Percentiles rank a stretch among this genome's conserved stretches.
Evolutionary conservation across 2,329 filamentous ascomycete species (phyloP).

Genomic region (Cyphellophora attinorum): DNA sequence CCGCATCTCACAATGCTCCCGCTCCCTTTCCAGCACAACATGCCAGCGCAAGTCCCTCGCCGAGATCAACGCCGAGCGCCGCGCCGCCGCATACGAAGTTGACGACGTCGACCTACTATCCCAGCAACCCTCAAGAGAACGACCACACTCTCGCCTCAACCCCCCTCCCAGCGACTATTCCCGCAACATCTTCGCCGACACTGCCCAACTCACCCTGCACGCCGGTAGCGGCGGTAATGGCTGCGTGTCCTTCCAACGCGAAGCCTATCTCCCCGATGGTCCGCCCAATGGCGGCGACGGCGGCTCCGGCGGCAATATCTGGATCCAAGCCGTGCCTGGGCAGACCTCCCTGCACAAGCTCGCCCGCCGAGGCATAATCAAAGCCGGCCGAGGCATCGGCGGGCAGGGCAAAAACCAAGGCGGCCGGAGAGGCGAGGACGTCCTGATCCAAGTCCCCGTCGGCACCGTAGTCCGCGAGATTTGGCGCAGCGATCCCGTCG

Average conservation of each 20-base stretch:
- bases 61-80: slow-evolving; percentile 14
- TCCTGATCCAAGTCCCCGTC: slow-evolving; percentile 82
- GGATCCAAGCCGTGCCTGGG: slow-evolving; percentile 84
- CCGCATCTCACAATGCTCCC: slow-evolving; percentile 9
- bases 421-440: slow-evolving; percentile 74
- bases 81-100: slow-evolving; percentile 7
- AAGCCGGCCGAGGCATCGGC: slow-evolving; percentile 34
- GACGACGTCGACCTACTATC: no score
- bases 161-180: slow-evolving; percentile 78
- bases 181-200: slow-evolving; percentile 74
- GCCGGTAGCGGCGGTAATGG: slow-evolving; percentile 80
- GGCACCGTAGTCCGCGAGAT: slow-evolving; percentile 85
- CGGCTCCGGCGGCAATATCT: slow-evolving; percentile 81
- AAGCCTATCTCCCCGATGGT: slow-evolving; percentile 80
- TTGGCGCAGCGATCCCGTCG: slow-evolving; percentile 64
- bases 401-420: slow-evolving; percentile 39
- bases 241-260: slow-evolving; percentile 86
- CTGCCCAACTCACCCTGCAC: slow-evolving; percentile 65
- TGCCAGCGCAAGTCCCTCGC: slow-evolving; percentile 3
- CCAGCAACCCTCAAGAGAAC: slow-evolving; percentile 10
- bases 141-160: slow-evolving; percentile 50
- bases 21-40: slow-evolving; percentile 3
- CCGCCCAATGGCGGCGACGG: slow-evolving; percentile 93
- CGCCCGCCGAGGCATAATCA: slow-evolving; percentile 58
- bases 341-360: slow-evolving; percentile 93